Evolutionary conservation across 1,284 basidiomycete genomes (phyloP).

Genomic region (Naganishia sp.): DNA sequence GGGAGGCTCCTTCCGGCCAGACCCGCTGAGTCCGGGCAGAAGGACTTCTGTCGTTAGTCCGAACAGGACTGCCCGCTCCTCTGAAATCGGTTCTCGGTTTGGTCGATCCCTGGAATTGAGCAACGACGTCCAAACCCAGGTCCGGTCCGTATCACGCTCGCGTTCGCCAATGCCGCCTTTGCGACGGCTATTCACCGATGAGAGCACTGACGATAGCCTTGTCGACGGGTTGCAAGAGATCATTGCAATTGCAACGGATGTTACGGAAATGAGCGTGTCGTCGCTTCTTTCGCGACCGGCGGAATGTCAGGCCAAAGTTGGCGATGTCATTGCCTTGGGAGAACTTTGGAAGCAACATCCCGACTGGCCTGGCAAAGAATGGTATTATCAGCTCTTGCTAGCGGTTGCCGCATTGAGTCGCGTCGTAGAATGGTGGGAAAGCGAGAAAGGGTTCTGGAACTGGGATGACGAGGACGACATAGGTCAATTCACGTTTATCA

Average conservation of each 20-base stretch:
- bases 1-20: constrained; percentile 34
- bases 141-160: constrained; percentile 93
- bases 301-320: constrained; percentile 80
- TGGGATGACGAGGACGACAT: constrained; percentile 84
- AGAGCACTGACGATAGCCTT: constrained; percentile 65
- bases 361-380: constrained; percentile 95
- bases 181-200: constrained; percentile 56
- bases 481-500: constrained; percentile 84
- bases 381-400: constrained; percentile 96
- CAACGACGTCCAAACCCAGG: constrained; percentile 71
- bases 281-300: constrained; percentile 83
- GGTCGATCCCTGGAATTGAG: constrained; percentile 48
- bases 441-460: constrained; percentile 99
- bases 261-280: constrained; percentile 83
- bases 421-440: constrained; percentile 99
- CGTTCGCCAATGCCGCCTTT: constrained; percentile 83
- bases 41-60: constrained; percentile 35
- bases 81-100: constrained; percentile 25
- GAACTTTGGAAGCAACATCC: constrained; percentile 95
- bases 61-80: constrained; percentile 12
- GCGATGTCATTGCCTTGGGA: constrained; percentile 86
- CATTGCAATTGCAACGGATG: constrained; percentile 91
- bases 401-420: constrained; percentile 95
- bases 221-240: constrained; percentile 90
- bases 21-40: constrained; percentile 32